A percentile compares a stretch with the other conserved stretches of the same genome.
Conservation (phyloP, 192 early-diverging fungal genomes). For the Mortierella alpina region DNA sequence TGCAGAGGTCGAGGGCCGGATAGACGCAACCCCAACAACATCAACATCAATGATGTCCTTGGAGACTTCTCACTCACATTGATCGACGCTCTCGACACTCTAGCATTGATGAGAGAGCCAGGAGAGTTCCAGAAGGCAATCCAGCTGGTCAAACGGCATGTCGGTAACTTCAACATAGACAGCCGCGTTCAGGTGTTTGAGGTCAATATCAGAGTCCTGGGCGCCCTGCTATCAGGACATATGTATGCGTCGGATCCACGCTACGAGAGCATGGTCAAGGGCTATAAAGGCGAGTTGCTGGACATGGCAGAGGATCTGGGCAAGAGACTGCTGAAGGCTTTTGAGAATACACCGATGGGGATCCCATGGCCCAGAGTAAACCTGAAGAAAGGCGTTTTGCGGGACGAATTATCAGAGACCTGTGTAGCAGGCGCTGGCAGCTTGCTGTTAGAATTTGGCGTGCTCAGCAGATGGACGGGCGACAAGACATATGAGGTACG, state of each 20-base stretch:
- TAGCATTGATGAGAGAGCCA: conserved; percentile 66
- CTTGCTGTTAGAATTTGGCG: conserved; percentile 92
- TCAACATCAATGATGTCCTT: conserved; percentile 91
- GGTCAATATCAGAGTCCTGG: conserved; percentile 90
- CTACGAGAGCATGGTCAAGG: conserved; percentile 66
- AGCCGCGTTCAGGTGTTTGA: conserved; percentile 96
- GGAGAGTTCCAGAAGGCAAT: conserved; percentile 35
- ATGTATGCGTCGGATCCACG: conserved; percentile 78
- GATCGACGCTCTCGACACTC: conserved; percentile 89
- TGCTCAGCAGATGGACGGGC: conserved; percentile 86
- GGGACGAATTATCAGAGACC: conserved; percentile 76
- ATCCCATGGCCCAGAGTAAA: conserved; percentile 90
- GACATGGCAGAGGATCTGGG: conserved; percentile 83
- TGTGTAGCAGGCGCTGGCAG: conserved; percentile 93
- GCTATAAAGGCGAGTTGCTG: conserved; percentile 87
- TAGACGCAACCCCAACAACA: conserved; percentile 65
- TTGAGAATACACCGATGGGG: conserved; percentile 80
- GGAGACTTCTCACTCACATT: conserved; percentile 95
- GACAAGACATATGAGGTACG: conserved; percentile 80
- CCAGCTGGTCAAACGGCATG: conserved; percentile 73
- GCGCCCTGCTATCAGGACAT: conserved; percentile 90
- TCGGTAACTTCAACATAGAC: conserved; percentile 84
- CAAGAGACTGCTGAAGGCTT: conserved; percentile 88
- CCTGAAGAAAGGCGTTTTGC: conserved; percentile 76
- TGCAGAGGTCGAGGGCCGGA: conserved; percentile 85